phyloP scores from a whole-genome alignment of 495 filamentous ascomycete genomes.

The Penicillium herquei region DNA sequence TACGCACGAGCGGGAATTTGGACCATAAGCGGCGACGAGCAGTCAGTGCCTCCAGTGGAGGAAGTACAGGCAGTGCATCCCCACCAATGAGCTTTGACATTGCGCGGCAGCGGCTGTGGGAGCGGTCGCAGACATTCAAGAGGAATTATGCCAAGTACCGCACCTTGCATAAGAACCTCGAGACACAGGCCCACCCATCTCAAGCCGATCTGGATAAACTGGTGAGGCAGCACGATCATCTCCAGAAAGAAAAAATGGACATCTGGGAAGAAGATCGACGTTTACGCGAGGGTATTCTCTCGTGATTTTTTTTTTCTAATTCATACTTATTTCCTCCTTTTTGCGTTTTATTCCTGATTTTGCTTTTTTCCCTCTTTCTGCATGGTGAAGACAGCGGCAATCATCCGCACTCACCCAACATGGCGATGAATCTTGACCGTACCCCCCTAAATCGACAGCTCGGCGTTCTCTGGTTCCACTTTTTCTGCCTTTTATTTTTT shows the following conservation, averaged over 20 bases:
- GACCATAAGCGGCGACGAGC: conserved; percentile 48
- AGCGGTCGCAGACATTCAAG: conserved; percentile 62
- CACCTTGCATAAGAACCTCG: conserved; percentile 57
- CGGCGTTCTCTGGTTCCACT: conserved; percentile 7
- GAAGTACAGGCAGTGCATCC: conserved; percentile 49
- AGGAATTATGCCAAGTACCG: conserved; percentile 62
- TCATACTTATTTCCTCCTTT: conserved; percentile 6
- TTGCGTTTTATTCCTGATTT: conserved; percentile 4
- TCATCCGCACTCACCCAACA: conserved; percentile 2
- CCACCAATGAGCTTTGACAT: conserved; percentile 45
- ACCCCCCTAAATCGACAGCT: conserved; percentile 3
- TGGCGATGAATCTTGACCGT: conserved; percentile 4
- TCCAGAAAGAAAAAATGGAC: conserved; percentile 64
- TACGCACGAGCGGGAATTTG: conserved; percentile 33
- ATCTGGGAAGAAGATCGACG: conserved; percentile 54
- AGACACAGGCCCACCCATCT: conserved; percentile 48
- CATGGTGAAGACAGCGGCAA: conserved; percentile 13
- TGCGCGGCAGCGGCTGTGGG: conserved; percentile 39
- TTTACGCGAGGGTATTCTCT: conserved; percentile 23
- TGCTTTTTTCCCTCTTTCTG: conserved; percentile 3
- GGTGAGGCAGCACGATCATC: conserved; percentile 57
- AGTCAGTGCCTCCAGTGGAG: conserved; percentile 42
- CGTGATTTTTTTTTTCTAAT: conserved; percentile 11
- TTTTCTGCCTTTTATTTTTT: conserved; percentile 1
- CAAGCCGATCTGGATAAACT: conserved; percentile 56